Evolutionary conservation across 257 asterid genomes (phyloP).

Genomic region (Nyctanthes arbortristis): DNA sequence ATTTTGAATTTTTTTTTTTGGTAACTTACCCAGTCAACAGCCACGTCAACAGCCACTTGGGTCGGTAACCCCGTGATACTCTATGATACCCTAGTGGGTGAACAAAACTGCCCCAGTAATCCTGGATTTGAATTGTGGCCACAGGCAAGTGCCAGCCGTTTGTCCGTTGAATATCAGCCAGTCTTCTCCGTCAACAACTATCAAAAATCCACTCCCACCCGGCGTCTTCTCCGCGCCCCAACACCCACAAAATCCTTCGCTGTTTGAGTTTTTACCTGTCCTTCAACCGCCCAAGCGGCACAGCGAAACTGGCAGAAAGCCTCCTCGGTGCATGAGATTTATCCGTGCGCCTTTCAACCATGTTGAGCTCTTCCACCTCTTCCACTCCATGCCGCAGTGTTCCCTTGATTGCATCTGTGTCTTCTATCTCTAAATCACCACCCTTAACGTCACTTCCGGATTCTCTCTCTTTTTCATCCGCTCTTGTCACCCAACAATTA

Average conservation of each 20-base stretch:
- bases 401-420: slow-evolving; percentile 24
- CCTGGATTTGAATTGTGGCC: slow-evolving; percentile 27
- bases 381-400: slow-evolving; percentile 30
- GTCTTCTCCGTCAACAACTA: not conserved
- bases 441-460: slow-evolving; percentile 24
- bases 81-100: too few species aligned
- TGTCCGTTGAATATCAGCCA: too few species aligned
- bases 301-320: slow-evolving; percentile 13
- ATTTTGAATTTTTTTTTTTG: too few species aligned
- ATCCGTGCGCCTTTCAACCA: slow-evolving; percentile 36
- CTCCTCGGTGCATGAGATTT: slow-evolving; percentile 37
- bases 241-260: not conserved
- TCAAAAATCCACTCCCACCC: not conserved
- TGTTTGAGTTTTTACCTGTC: not conserved
- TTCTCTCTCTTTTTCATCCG: slow-evolving; percentile 28
- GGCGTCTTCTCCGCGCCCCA: not conserved
- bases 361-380: slow-evolving; percentile 33
- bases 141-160: slow-evolving; percentile 45
- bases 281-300: not conserved
- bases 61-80: too few species aligned
- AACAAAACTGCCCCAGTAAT: too few species aligned
- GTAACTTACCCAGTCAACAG: too few species aligned
- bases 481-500: slow-evolving; percentile 27
- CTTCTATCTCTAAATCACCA: slow-evolving; percentile 22
- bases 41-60: too few species aligned